Evolutionary conservation across 805 yeast species (phyloP), one percentile per base, ranked within the genome.

Genomic region (Candida orba): DNA sequence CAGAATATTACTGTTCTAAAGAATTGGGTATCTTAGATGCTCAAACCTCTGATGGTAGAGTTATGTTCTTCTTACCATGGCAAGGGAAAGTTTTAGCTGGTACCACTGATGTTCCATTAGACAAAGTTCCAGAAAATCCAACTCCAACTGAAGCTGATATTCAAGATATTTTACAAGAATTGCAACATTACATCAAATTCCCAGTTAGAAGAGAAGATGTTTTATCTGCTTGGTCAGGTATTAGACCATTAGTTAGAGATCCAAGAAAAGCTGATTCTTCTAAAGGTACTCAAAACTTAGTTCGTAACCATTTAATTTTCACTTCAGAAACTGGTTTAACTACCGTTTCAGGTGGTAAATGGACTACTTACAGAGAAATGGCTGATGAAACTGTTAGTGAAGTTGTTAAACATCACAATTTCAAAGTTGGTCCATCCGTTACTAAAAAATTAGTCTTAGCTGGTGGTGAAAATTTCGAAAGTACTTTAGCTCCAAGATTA

Each of bases 341-440:
- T 34, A 90, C 98, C 34, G 84, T 90, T 52, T 82, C 95, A 17
- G 98, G 97, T 58, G 98, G 98, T 64, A 90, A 90, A 69, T 90
- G 98, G 98, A 90, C 98, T 42, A 90, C 98, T 32, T 91, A 90
- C 72, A 78, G 97, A 70, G 95, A 88, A 70, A 90, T 90, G 97
- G 96, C 97, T 20, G 81, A 90, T 68, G 96, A 91, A 69, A 86
- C 96, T 37, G 81, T 90, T 38, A 81, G 86, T 63, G 78, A 78
- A 53, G 79, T 84, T 42, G 72, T 86, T 39, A 71, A 76, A 58
- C 67, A 68, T 40, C 70, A 73, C 42, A 55, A 65, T 39, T 67
- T 73, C 45, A 51, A 61, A 34, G 71, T 69, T 39, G 62, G 63
- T 45, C 69, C 73, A 24, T 67, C 72, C 41, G 48, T 56, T 34